Conservation (phyloP, 2,329 filamentous ascomycete species). For the Trichoderma sp. region DNA sequence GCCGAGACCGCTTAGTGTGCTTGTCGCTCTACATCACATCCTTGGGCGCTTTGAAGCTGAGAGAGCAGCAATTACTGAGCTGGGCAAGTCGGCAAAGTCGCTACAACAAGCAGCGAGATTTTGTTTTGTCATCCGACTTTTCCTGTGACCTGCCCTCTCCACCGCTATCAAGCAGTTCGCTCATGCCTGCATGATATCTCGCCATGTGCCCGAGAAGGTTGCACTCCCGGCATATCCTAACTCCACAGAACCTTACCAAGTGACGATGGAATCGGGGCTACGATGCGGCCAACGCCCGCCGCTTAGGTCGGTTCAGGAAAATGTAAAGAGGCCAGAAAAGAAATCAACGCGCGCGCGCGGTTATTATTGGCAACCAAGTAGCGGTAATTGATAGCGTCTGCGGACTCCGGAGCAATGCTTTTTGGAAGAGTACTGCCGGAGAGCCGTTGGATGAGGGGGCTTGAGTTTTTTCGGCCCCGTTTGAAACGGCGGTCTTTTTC, state of each 20-base stretch:
- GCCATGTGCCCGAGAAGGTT: not conserved
- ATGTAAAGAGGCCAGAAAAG: not conserved
- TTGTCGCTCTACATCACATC: not conserved
- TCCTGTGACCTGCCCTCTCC: not conserved
- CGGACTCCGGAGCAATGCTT: not conserved
- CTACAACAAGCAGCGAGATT: not conserved
- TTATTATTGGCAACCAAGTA: not conserved
- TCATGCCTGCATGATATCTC: constrained; percentile 1
- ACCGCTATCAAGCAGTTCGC: constrained; percentile 10
- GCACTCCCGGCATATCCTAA: not conserved
- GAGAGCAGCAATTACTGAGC: not conserved
- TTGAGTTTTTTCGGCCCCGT: not conserved
- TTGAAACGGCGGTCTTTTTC: constrained; percentile 8
- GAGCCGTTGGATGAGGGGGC: not conserved
- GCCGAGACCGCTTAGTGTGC: not conserved
- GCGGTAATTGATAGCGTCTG: not conserved
- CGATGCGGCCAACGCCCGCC: not conserved
- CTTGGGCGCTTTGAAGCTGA: not conserved
- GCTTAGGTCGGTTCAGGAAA: not conserved
- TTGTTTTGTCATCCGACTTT: not conserved
- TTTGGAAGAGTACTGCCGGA: not conserved
- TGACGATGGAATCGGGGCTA: not conserved
- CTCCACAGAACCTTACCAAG: not conserved
- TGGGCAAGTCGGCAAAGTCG: not conserved
- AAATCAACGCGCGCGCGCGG: not conserved